Evolutionary conservation across 495 filamentous ascomycete genomes (phyloP).

Genomic region (Aspergillus cavernicola): DNA sequence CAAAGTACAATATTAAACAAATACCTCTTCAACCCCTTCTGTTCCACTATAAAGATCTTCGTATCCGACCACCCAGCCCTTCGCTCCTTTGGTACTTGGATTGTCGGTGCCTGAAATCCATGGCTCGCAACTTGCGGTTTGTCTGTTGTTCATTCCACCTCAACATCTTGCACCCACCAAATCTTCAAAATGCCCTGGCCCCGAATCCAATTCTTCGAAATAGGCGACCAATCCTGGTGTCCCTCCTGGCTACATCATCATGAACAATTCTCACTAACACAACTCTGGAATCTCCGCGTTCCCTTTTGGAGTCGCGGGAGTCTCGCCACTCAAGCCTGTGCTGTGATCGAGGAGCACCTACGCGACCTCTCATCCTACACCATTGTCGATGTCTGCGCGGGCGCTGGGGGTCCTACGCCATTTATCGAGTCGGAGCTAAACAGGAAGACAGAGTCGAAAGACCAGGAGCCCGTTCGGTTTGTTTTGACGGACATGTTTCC

Average conservation of each 20-base stretch:
- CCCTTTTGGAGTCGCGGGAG: conserved; percentile 21
- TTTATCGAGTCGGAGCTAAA: conserved; percentile 58
- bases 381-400: conserved; percentile 72
- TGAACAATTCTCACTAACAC: conserved; percentile 31
- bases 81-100: too few species aligned
- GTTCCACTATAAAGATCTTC: too few species aligned
- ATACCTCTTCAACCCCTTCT: too few species aligned
- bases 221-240: conserved; percentile 36
- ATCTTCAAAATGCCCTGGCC: conserved; percentile 19
- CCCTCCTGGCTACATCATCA: conserved; percentile 27
- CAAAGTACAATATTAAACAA: too few species aligned
- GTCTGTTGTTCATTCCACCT: too few species aligned
- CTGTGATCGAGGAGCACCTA: conserved; percentile 45
- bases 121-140: too few species aligned
- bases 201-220: conserved; percentile 32
- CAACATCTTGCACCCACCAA: too few species aligned
- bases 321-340: conserved; percentile 22
- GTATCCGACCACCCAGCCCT: too few species aligned
- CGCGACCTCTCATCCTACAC: conserved; percentile 41
- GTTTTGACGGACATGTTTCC: conserved; percentile 68
- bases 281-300: conserved; percentile 29
- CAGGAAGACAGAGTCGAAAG: conserved; percentile 27
- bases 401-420: conserved; percentile 65
- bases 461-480: conserved; percentile 49
- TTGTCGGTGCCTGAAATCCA: too few species aligned